phyloP scores from a whole-genome alignment of 768 basidiomycete species.

The Boletus vermiculosoides region DNA sequence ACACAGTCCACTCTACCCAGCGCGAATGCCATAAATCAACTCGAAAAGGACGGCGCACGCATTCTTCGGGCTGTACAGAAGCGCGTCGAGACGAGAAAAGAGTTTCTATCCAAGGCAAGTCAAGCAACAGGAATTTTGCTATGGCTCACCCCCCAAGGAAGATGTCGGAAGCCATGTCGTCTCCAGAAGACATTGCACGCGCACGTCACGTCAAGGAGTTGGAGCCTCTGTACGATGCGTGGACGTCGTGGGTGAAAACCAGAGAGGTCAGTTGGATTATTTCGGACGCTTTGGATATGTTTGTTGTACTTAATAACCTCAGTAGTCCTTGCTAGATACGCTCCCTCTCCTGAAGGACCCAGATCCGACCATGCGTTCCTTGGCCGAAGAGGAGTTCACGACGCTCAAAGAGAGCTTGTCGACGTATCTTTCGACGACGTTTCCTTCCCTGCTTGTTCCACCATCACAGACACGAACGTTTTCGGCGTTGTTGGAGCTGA shows the following conservation, averaged over 20 bases:
- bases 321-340: conserved; percentile 69
- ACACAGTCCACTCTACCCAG: conserved; percentile 11
- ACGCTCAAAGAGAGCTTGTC: conserved; percentile 35
- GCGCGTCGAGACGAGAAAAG: conserved; percentile 50
- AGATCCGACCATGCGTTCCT: conserved; percentile 28
- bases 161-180: conserved; percentile 54
- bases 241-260: conserved; percentile 60
- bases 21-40: conserved; percentile 20
- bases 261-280: conserved; percentile 47
- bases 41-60: conserved; percentile 46
- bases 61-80: conserved; percentile 54
- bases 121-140: not conserved
- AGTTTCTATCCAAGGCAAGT: conserved; percentile 45
- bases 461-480: conserved; percentile 61
- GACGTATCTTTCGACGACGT: conserved; percentile 37
- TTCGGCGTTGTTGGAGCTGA: conserved; percentile 85
- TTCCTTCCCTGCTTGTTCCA: conserved; percentile 66
- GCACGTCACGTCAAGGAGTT: conserved; percentile 67
- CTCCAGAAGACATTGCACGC: conserved; percentile 53
- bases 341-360: conserved; percentile 62
- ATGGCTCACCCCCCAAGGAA: conserved; percentile 18
- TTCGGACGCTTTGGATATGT: not conserved
- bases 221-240: conserved; percentile 64
- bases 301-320: conserved; percentile 18
- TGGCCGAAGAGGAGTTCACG: conserved; percentile 44